phyloP scores from a whole-genome alignment of 2,329 filamentous ascomycete genomes.

The Pyrenophora seminiperda region DNA sequence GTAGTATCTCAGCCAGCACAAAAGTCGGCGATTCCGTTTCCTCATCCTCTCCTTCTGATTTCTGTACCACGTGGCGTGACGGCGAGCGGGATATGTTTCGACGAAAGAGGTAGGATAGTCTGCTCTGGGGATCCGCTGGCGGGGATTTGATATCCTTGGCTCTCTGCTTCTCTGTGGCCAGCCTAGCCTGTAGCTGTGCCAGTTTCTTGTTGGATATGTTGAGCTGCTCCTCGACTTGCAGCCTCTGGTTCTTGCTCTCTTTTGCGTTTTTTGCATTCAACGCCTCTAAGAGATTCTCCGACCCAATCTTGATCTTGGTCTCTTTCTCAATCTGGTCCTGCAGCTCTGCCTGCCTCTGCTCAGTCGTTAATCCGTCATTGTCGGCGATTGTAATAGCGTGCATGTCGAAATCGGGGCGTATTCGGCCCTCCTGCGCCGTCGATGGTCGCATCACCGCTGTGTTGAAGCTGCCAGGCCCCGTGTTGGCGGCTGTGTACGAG shows the following conservation, averaged over 20 bases:
- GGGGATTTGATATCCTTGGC: slow-evolving; percentile 58
- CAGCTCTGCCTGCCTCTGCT: slow-evolving; percentile 75
- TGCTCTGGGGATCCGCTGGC: slow-evolving; percentile 55
- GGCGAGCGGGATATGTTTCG: slow-evolving; percentile 61
- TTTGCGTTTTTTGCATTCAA: slow-evolving; percentile 94
- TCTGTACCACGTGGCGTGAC: slow-evolving; percentile 51
- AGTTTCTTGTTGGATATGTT: slow-evolving; percentile 81
- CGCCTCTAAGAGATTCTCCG: slow-evolving; percentile 96
- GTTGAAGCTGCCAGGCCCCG: slow-evolving; percentile 79
- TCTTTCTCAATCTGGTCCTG: slow-evolving; percentile 90
- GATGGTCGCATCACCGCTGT: slow-evolving; percentile 76
- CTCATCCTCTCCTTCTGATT: slow-evolving; percentile 69
- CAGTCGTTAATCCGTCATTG: slow-evolving; percentile 64
- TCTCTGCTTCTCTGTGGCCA: slow-evolving; percentile 65
- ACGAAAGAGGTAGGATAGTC: slow-evolving; percentile 63
- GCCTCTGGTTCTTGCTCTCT: slow-evolving; percentile 74
- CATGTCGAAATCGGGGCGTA: slow-evolving; percentile 62
- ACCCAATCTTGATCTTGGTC: slow-evolving; percentile 96
- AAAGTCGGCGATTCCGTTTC: slow-evolving; percentile 86
- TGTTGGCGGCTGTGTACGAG: slow-evolving; percentile 68
- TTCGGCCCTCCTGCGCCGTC: slow-evolving; percentile 66
- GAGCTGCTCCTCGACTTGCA: slow-evolving; percentile 76
- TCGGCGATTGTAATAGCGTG: slow-evolving; percentile 62
- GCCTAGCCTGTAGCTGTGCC: slow-evolving; percentile 61
- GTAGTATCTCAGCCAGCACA: slow-evolving; percentile 84